Evolutionary conservation across 441 rosid genomes (phyloP), one percentile per base, ranked within the genome.

Genomic region (Euphorbia celastroides): DNA sequence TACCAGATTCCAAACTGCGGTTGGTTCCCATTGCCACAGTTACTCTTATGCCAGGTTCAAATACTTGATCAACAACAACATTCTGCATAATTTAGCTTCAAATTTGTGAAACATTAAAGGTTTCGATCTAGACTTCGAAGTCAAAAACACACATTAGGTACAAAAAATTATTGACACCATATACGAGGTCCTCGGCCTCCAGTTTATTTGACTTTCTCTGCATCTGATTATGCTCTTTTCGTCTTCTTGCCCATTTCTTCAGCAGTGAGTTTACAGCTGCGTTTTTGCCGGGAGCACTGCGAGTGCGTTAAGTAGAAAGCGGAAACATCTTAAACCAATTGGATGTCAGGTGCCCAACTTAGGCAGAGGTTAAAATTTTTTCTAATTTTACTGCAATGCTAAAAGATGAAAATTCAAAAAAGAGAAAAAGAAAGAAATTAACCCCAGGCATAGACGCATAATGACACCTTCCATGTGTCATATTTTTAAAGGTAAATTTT

Each of bases 1-100:
- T 88, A 84, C 82, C 85, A 70, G 76, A 54, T 77, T 89, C 93
- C 79, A 87, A 77, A 78, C 83, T 83, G 68, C 81, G 85, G 74
- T 82, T 62, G 23, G 74, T 62, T 70, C 99, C 98, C 98, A 94
- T 89, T 52, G 87, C 92, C 63, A 92, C 94, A 0, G 99, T 94
- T 56, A 92, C 93, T 83, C 99, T 84, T 65, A 76, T 71, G 58
- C 96, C 94, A 25, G 97, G 89, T 71, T 82, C 89, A 71, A 87
- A 83, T 54, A 67, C 82, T 89, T 83, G 86, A 78, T 87, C 83
- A 74, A 94, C 70, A 12, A 71, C 73, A 72, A 94, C 82, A 81
- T 78, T 83, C 99, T 94, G 87, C 85, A 81, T 67, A 54, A 73
- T 34, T 22, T 50, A 66, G 72, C 41, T 77, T 58, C 42, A 17